These are phyloP conservation scores for Aspergillus thermomutatus DNA, from an alignment of 2,329 filamentous ascomycete species.

Conservation along the genomic window DNA sequence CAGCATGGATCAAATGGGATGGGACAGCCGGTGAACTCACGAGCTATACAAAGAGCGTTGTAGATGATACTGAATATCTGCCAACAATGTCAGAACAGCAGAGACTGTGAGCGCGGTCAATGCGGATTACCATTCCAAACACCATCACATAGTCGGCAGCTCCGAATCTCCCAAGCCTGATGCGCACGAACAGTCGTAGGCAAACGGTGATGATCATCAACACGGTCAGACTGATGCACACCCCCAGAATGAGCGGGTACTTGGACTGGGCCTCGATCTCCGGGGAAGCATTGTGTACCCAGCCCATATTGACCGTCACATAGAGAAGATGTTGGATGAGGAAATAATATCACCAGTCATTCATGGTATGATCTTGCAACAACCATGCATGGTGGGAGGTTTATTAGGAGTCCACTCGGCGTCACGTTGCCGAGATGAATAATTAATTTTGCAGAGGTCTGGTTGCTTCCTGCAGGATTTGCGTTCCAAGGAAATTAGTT, in stretches of 20 bases:
- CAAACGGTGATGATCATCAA: conserved; percentile 44
- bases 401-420: background rate
- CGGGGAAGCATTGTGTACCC: conserved; percentile 50
- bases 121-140: conserved; percentile 34
- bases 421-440: too few species aligned
- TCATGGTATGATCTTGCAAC: background rate
- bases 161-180: conserved; percentile 43
- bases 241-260: conserved; percentile 49
- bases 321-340: background rate
- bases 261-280: conserved; percentile 48
- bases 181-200: conserved; percentile 43
- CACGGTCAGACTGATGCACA: conserved; percentile 46
- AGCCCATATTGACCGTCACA: conserved; percentile 40
- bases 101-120: background rate
- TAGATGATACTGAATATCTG: conserved; percentile 49
- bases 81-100: conserved; percentile 22
- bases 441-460: too few species aligned
- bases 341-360: background rate
- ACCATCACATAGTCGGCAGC: conserved; percentile 47
- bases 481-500: too few species aligned
- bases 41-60: conserved; percentile 49
- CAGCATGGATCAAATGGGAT: conserved; percentile 2
- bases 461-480: too few species aligned
- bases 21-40: conserved; percentile 31
- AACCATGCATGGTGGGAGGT: background rate